These are phyloP conservation scores for Spirogloea muscicola DNA, from an alignment of 139 green algal species.

Conservation along the genomic window DNA sequence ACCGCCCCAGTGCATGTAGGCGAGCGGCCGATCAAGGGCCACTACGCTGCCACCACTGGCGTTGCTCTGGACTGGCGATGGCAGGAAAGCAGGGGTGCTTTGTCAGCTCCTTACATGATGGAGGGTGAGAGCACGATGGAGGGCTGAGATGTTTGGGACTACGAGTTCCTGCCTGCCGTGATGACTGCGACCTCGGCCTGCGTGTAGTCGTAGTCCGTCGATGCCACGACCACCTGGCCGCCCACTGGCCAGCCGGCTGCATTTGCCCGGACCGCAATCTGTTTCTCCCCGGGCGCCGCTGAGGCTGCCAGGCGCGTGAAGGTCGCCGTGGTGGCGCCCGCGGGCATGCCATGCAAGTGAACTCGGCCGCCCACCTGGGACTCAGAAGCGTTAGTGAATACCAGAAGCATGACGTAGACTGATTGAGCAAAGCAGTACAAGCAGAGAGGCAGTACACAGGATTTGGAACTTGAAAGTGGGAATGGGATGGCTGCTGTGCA, in stretches of 20 bases:
- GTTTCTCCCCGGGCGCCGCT: neutral
- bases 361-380: conserved; percentile 27
- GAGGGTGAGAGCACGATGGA: too few species aligned
- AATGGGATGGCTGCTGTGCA: neutral
- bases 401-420: too few species aligned
- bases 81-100: too few species aligned
- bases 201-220: conserved; percentile 22
- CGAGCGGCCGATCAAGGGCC: neutral
- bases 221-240: conserved; percentile 10
- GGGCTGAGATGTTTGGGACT: too few species aligned
- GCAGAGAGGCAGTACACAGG: too few species aligned
- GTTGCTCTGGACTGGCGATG: too few species aligned
- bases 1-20: conserved; percentile 2
- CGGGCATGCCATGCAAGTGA: conserved; percentile 26
- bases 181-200: conserved; percentile 24
- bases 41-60: too few species aligned
- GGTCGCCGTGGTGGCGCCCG: neutral
- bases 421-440: too few species aligned
- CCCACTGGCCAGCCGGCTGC: conserved; percentile 20
- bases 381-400: too few species aligned
- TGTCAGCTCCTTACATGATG: too few species aligned
- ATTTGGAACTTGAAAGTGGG: neutral
- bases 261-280: conserved; percentile 4
- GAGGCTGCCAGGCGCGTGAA: conserved; percentile 5
- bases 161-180: too few species aligned